phyloP scores from a whole-genome alignment of 768 basidiomycete genomes.

The Thelephora aurantiotincta region DNA sequence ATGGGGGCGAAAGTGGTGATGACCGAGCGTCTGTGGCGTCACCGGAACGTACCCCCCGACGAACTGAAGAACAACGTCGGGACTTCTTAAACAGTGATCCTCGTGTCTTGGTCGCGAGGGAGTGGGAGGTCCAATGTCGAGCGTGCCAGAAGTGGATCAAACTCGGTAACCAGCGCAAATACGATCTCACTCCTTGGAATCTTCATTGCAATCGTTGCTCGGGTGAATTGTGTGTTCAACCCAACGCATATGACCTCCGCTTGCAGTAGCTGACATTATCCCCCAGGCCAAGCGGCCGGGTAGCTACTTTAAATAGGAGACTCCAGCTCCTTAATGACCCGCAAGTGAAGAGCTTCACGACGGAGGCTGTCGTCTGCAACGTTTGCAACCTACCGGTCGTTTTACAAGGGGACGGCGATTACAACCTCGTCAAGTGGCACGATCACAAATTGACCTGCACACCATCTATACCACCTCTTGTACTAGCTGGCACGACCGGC shows the following conservation, averaged over 20 bases:
- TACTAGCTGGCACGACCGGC: neutral
- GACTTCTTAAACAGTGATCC: constrained; percentile 40
- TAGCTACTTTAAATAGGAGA: constrained; percentile 49
- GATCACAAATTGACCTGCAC: constrained; percentile 44
- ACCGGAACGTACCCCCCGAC: constrained; percentile 9
- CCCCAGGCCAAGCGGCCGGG: constrained; percentile 38
- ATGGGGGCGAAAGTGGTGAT: constrained; percentile 13
- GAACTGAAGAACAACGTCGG: constrained; percentile 31
- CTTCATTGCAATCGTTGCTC: constrained; percentile 34
- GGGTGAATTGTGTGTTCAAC: constrained; percentile 23
- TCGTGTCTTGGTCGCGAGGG: constrained; percentile 32
- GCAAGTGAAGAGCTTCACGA: constrained; percentile 36
- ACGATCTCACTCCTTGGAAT: constrained; percentile 38
- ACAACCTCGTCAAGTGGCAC: constrained; percentile 46
- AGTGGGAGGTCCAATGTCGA: constrained; percentile 40
- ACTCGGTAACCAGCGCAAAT: constrained; percentile 24
- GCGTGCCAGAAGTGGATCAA: constrained; percentile 52
- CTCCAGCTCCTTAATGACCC: constrained; percentile 49
- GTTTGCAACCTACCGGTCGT: constrained; percentile 31
- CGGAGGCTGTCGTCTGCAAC: constrained; percentile 33
- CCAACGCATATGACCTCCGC: constrained; percentile 1
- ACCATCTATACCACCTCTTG: neutral
- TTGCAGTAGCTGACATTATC: neutral
- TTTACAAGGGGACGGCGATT: constrained; percentile 38
- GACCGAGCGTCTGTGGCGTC: constrained; percentile 16